Base-by-base conservation (phyloP, 768 basidiomycete genomes). In the Pholiota molesta region DNA sequence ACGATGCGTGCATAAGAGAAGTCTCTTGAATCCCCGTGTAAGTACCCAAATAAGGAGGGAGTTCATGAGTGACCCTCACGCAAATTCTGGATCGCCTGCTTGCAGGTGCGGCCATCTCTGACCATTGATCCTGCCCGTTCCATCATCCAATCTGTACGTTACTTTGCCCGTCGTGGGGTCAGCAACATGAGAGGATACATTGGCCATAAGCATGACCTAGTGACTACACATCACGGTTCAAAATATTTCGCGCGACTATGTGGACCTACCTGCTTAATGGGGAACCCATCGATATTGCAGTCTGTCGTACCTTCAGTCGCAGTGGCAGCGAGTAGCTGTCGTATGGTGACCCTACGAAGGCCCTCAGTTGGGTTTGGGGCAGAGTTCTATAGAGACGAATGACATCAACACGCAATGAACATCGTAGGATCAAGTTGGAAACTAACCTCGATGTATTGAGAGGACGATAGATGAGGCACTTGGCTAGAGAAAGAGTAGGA, bases 71-170 rank as follows among this genome's bases (percentile, higher is more conserved):
- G 21, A 29, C 31, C 40, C 62, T 54, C 31, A 65, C 64, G 55
- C 59, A 47, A 55, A 57, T 51, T 49, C 1, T 54, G 57, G 62
- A 31, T 53, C 53, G 23, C 40, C 52, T 37, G 14, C 35, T 2
- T 47, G 14, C 39, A 47, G 53, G 47, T 58, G 33, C 26, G 8
- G 31, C 55, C 55, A 51, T 42, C 45, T 42, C 59, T 49, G 47
- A 21, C 68, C 72, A 39, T 54, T 67, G 19, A 77, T 70, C 37
- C 60, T 70, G 7, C 74, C 76, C 10, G 75, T 70, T 45, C 74
- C 74, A 58, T 77, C 76, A 54, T 74, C 72, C 13, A 77, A 61
- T 17, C 42, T 55, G 52, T 67, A 70, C 5, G 52, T 56, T 59
- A 59, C 23, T 53, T 54, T 59, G 26, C 62, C 40, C 16, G 55